These are phyloP conservation scores for Tricholoma matsutake DNA, from an alignment of 768 basidiomycete species.

Conservation along the genomic window DNA sequence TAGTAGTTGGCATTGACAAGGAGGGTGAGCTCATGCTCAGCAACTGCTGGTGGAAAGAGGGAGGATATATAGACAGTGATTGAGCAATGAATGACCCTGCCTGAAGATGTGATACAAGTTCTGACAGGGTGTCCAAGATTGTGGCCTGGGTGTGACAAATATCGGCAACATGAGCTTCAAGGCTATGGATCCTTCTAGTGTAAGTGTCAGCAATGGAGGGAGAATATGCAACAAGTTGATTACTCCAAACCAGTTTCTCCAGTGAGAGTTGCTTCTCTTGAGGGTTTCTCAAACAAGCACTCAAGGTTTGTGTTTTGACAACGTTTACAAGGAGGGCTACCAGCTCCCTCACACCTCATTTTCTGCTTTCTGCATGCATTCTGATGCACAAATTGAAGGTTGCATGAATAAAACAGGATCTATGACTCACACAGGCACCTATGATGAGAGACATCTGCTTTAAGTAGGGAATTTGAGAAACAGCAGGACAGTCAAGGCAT, in stretches of 20 bases:
- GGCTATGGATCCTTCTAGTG: slow-evolving; percentile 83
- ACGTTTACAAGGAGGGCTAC: slow-evolving; percentile 92
- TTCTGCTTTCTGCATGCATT: slow-evolving; percentile 96
- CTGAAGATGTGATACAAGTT: slow-evolving; percentile 79
- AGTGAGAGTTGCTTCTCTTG: slow-evolving; percentile 79
- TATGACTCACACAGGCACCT: slow-evolving; percentile 76
- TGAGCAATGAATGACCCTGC: slow-evolving; percentile 47
- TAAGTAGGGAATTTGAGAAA: slow-evolving; percentile 13
- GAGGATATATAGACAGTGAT: slow-evolving; percentile 62
- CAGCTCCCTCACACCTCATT: slow-evolving; percentile 96
- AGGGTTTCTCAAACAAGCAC: slow-evolving; percentile 94
- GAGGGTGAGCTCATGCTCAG: slow-evolving; percentile 66
- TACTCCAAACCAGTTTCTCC: slow-evolving; percentile 90
- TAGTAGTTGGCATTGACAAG: slow-evolving; percentile 46
- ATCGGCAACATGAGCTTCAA: slow-evolving; percentile 84
- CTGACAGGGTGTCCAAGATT: slow-evolving; percentile 77
- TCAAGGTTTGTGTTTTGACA: slow-evolving; percentile 88
- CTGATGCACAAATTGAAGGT: slow-evolving; percentile 36
- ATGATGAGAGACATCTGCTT: slow-evolving; percentile 16
- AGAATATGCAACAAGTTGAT: slow-evolving; percentile 26
- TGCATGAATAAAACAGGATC: slow-evolving; percentile 1
- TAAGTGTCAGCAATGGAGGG: slow-evolving; percentile 15
- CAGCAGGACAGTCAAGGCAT: slow-evolving; percentile 33
- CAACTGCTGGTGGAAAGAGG: slow-evolving; percentile 57
- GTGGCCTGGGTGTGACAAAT: slow-evolving; percentile 68